These are phyloP conservation scores for Saccharomyces hybrid DNA, from an alignment of 1,139 yeast genomes.

Conservation along the genomic window DNA sequence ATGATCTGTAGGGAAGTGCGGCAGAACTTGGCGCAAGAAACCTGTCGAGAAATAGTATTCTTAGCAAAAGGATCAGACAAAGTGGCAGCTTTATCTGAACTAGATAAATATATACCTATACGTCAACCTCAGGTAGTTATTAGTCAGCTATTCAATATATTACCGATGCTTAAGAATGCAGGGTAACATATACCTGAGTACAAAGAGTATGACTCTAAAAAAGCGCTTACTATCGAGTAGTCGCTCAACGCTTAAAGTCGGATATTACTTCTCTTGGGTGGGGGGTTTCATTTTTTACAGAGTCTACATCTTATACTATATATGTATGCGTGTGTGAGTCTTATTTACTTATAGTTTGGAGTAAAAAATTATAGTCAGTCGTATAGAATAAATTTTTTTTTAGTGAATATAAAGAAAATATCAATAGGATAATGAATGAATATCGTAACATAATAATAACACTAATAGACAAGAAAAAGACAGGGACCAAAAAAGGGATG, in stretches of 20 bases:
- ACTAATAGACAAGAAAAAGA: background rate
- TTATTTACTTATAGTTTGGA: background rate
- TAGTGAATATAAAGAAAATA: conserved; percentile 1
- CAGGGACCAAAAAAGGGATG: background rate
- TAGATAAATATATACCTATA: background rate
- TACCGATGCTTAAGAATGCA: background rate
- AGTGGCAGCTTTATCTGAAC: too few relatives aligned
- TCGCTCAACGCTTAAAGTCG: too few relatives aligned
- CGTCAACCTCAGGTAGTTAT: background rate
- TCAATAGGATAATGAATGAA: background rate
- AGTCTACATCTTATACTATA: background rate
- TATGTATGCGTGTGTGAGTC: background rate
- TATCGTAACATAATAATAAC: conserved; percentile 2
- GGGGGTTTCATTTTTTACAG: background rate
- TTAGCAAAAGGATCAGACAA: too few relatives aligned
- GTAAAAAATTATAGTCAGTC: background rate
- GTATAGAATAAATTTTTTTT: conserved; percentile 1
- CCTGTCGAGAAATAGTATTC: too few relatives aligned
- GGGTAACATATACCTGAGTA: background rate
- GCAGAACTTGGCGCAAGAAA: too few relatives aligned
- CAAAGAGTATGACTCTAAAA: background rate
- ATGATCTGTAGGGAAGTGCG: background rate
- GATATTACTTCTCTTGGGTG: background rate
- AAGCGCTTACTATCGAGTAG: background rate
- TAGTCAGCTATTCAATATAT: background rate